Evolutionary conservation across 331 rosid genomes (phyloP).

Genomic region (Quercus phellos): DNA sequence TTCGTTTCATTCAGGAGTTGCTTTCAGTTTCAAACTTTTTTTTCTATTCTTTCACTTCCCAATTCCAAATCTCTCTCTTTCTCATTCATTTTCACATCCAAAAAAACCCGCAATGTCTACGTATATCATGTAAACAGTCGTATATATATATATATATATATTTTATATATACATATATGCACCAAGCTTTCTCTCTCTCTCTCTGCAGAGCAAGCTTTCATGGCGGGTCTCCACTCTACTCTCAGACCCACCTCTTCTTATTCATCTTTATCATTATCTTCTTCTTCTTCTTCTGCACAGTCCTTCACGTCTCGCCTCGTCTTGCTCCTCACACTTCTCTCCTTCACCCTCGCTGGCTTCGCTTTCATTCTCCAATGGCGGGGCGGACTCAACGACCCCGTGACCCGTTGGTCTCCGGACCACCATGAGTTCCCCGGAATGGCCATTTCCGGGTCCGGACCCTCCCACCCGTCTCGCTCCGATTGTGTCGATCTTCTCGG

Average conservation of each 20-base stretch:
- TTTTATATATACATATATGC: conserved; percentile 1
- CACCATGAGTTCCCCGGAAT: conserved; percentile 71
- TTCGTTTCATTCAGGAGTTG: neutral
- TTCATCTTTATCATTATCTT: neutral
- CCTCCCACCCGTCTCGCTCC: conserved; percentile 29
- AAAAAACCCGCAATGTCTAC: too few relatives aligned
- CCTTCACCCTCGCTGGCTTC: conserved; percentile 67
- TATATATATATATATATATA: neutral
- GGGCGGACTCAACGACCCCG: conserved; percentile 74
- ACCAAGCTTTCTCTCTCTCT: conserved; percentile 7
- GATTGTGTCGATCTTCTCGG: conserved; percentile 56
- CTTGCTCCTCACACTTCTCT: conserved; percentile 59
- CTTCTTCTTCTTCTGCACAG: conserved; percentile 30
- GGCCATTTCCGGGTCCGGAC: conserved; percentile 19
- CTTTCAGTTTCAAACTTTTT: conserved; percentile 1
- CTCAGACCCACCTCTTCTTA: conserved; percentile 34
- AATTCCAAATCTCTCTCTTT: neutral
- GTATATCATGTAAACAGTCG: too few relatives aligned
- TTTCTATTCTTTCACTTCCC: neutral
- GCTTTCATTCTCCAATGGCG: conserved; percentile 98
- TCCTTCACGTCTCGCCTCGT: conserved; percentile 52
- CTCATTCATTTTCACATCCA: conserved; percentile 2
- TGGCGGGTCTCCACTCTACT: conserved; percentile 75
- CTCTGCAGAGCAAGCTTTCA: conserved; percentile 20
- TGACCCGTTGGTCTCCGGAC: conserved; percentile 72